Conservation (phyloP, 768 basidiomycete species). For the Termitomyces sp. region DNA sequence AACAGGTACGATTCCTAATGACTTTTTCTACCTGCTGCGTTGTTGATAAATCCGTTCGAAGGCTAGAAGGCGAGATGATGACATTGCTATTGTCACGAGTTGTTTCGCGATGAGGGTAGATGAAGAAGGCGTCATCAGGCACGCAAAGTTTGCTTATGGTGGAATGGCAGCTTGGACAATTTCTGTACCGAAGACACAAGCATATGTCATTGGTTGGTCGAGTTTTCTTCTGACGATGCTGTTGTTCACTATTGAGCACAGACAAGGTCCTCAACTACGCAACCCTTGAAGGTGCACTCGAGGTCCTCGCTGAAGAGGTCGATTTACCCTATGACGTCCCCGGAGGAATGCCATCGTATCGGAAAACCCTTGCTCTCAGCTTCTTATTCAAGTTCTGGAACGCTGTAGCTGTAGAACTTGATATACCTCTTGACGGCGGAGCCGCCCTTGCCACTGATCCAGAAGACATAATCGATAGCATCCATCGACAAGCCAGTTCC, state of each 20-base stretch:
- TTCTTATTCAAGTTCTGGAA: slow-evolving; percentile 17
- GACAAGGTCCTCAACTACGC: slow-evolving; percentile 9
- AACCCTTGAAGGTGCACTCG: slow-evolving; percentile 7
- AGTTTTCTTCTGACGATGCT: not conserved
- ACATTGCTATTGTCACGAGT: slow-evolving; percentile 14
- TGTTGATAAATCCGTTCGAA: not conserved
- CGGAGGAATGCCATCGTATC: slow-evolving; percentile 14
- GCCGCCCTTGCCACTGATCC: not conserved
- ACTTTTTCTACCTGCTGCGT: no score
- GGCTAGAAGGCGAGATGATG: slow-evolving; percentile 14
- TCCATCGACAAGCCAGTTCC: slow-evolving; percentile 7
- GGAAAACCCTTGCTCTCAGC: slow-evolving; percentile 15
- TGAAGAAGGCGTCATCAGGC: slow-evolving; percentile 5
- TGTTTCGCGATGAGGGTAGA: slow-evolving; percentile 12
- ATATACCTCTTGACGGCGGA: slow-evolving; percentile 1
- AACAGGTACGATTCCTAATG: no score
- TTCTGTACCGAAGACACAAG: slow-evolving; percentile 10
- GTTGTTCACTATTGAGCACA: not conserved
- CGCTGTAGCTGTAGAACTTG: slow-evolving; percentile 10
- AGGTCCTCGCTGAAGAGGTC: slow-evolving; percentile 9
- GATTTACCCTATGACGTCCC: slow-evolving; percentile 13
- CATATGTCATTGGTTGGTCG: slow-evolving; percentile 5
- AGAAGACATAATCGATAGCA: slow-evolving; percentile 8
- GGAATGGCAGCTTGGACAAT: slow-evolving; percentile 16
- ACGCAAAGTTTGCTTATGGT: slow-evolving; percentile 13